Base-by-base conservation (phyloP, 108 stramenopile species). In the Ochromonas danica region DNA sequence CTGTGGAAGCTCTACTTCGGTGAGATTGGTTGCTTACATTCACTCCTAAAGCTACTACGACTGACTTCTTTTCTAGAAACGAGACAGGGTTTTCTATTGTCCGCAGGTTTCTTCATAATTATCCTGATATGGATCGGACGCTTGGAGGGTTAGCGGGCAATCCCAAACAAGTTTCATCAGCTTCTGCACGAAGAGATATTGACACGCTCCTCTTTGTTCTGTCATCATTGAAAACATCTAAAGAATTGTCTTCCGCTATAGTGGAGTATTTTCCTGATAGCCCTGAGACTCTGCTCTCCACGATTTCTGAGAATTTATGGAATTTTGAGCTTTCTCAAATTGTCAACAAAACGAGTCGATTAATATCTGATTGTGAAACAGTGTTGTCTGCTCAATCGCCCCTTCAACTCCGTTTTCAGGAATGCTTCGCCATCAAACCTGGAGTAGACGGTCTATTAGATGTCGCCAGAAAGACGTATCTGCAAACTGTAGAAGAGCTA, bases 401-500 rank as follows among this genome's bases (percentile, higher is more conserved):
- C 17, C 79, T 80, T 36, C 61, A 77, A 81, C 70, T 82, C 80
- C 45, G 79, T 33, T 27, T 42, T 25, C 80, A 85, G 77, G 85
- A 85, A 61, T 85, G 85, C 81, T 85, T 85, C 27, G 82, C 85
- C 1, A 78, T 85, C 10, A 40, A 39, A 14, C 61, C 83, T 0
- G 85, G 83, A 39, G 33, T 84, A 3, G 42, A 81, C 71, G 83
- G 83, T 3, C 67, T 85, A 75, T 45, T 85, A 30, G 85, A 85
- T 72, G 85, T 82, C 25, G 83, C 85, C 2, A 79, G 85, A 10
- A 84, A 81, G 62, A 81, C 82, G 0, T 85, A 81, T 36, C 36
- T 85, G 0, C 83, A 83, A 78, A 80, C 80, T 30, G 84, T 85
- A 41, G 85, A 85, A 42, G 85, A 85, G 41, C 83, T 85, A 42